These are phyloP conservation scores for Fagopyrum esculentum DNA, from an alignment of 148 eudicot species.

Conservation along the genomic window DNA sequence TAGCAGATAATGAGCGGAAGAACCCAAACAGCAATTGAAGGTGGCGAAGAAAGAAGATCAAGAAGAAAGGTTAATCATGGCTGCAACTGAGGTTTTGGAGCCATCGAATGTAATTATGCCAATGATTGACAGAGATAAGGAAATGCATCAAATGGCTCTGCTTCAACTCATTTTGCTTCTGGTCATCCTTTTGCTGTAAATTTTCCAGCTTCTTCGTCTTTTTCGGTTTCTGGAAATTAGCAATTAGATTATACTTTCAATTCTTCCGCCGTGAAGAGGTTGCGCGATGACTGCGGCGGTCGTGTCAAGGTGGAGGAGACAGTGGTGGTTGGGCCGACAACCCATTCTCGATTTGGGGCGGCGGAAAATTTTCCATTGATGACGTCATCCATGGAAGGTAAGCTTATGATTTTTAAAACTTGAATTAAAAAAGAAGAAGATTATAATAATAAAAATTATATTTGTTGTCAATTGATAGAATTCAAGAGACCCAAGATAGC, in stretches of 20 bases:
- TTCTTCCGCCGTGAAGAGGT: conserved; percentile 17
- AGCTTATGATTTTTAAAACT: not conserved
- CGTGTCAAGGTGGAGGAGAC: conserved; percentile 7
- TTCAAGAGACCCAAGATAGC: not conserved
- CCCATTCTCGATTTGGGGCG: not conserved
- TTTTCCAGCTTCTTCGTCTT: not conserved
- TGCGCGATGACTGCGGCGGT: conserved; percentile 22
- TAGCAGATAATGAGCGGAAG: too few species aligned
- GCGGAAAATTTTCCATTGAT: not conserved
- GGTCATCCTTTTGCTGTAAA: conserved; percentile 16
- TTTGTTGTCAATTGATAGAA: not conserved
- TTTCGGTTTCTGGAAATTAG: not conserved
- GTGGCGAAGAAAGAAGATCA: conserved; percentile 30
- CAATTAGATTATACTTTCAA: not conserved
- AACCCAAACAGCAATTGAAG: conserved; percentile 8
- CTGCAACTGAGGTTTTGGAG: conserved; percentile 2
- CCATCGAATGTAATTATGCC: conserved; percentile 22
- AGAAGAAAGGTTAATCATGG: not conserved
- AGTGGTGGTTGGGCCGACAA: not conserved
- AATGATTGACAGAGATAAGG: conserved; percentile 38
- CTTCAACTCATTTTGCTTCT: conserved; percentile 53
- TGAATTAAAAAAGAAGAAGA: too few species aligned
- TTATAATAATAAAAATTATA: not conserved
- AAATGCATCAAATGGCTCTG: conserved; percentile 57
- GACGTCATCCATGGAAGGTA: not conserved